Conservation (phyloP, 1,284 basidiomycete genomes). For the Termitomyces sp. region DNA sequence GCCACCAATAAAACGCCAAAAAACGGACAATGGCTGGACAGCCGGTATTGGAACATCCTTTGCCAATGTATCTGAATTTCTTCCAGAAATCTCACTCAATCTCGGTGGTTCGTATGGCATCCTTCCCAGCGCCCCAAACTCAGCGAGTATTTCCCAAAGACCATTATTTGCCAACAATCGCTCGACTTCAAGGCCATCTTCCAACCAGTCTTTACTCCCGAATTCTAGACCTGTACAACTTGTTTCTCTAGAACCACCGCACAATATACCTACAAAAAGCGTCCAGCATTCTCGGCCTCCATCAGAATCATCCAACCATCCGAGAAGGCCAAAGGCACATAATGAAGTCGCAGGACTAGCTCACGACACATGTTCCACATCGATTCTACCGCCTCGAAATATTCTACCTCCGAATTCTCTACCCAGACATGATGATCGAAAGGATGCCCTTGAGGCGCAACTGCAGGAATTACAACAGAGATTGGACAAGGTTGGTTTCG, state of each 20-base stretch:
- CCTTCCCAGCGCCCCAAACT: conserved; percentile 3
- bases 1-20: conserved; percentile 51
- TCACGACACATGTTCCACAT: neutral
- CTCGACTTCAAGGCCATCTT: neutral
- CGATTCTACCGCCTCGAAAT: neutral
- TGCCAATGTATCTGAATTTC: conserved; percentile 41
- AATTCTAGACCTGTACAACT: neutral
- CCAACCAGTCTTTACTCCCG: neutral
- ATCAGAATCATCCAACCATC: neutral
- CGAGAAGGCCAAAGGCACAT: neutral
- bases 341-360: neutral
- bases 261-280: neutral
- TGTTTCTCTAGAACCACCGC: neutral
- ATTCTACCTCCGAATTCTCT: neutral
- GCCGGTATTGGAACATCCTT: conserved; percentile 25
- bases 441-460: conserved; percentile 13
- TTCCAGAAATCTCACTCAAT: conserved; percentile 55
- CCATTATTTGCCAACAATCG: neutral
- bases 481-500: conserved; percentile 40
- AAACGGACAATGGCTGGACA: conserved; percentile 39
- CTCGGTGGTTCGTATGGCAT: conserved; percentile 30
- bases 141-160: neutral
- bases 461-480: conserved; percentile 36
- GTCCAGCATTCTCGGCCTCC: conserved; percentile 7
- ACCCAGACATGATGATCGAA: neutral